Base-by-base conservation (phyloP, 768 basidiomycete genomes). In the Hypholoma sublateritium region DNA sequence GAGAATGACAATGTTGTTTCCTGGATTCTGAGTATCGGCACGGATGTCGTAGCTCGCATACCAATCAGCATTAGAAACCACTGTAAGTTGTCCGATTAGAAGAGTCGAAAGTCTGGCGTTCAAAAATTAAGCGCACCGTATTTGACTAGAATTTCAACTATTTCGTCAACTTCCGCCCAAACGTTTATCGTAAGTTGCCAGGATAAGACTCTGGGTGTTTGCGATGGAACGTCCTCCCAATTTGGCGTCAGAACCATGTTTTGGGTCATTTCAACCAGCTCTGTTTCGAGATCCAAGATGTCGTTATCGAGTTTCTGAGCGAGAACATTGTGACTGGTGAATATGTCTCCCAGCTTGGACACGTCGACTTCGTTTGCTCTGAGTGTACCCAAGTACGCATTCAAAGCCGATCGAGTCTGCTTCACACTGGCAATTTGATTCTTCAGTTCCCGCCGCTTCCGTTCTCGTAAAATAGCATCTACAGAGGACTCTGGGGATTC, bases 21-120 rank as follows among this genome's bases (percentile, higher is more conserved):
- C 67, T 42, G 68, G 67, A 2, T 67, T 58, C 22, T 72, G 59
- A 45, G 69, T 76, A 42, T 77, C 64, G 3, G 74, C 76, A 1
- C 76, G 72, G 16, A 77, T 69, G 53, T 78, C 74, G 34, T 79
- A 79, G 13, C 54, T 55, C 1, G 77, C 67, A 5, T 41, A 61
- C 76, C 77, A 78, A 28, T 51, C 63, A 0, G 71, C 71, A 8
- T 62, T 36, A 17, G 54, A n/a, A 1, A 68, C 66, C 19, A 64
- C 67, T 66, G 37, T 37, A 41, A 16, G 13, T 16, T 41, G 14
- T 16, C 13, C 39, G 39, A 41, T 14, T 17, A 17, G 17, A 41
- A 16, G 17, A 41, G 14, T 5, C 39, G 16, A 41, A 16, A 13
- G 13, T 16, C 14, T 16, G 13, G 12, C 17, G 14, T 41, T 1